These are phyloP conservation scores for Iodosphaeria phyllophila DNA, from an alignment of 2,329 filamentous ascomycete species.

Conservation along the genomic window DNA sequence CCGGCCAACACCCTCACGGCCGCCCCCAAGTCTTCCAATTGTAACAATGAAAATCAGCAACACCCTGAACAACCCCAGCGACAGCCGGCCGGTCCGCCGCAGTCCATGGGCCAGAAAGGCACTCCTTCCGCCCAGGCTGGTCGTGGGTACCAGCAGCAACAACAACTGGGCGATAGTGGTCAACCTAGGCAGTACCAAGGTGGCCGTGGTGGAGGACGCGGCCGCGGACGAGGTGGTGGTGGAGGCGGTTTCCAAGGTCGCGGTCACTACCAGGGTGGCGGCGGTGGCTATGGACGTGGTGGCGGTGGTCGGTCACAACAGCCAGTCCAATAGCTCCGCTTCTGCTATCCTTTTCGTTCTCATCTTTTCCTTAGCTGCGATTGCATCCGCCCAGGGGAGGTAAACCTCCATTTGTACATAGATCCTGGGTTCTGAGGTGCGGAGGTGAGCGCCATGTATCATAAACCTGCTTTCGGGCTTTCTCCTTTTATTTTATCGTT, in stretches of 20 bases:
- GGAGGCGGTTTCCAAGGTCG: conserved; percentile 13
- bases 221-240: conserved; percentile 12
- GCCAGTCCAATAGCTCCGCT: no score
- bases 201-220: conserved; percentile 10
- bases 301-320: no score
- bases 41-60: conserved; percentile 8
- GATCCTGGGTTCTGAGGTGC: no score
- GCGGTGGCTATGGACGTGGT: conserved; percentile 15
- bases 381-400: no score
- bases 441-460: no score
- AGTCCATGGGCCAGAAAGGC: conserved; percentile 12
- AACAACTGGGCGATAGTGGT: conserved; percentile 8
- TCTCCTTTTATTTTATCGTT: no score
- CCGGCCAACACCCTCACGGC: conserved; percentile 40
- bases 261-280: conserved; percentile 14
- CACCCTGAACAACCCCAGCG: conserved; percentile 10
- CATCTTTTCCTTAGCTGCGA: no score
- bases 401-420: no score
- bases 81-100: conserved; percentile 7
- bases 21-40: conserved; percentile 7
- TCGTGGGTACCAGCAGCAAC: conserved; percentile 12
- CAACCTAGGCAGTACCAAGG: conserved; percentile 14
- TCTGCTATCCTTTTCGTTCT: no score
- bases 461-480: no score
- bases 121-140: conserved; percentile 10